Conservation (phyloP, 2,329 filamentous ascomycete species). For the Botrytis byssoidea region DNA sequence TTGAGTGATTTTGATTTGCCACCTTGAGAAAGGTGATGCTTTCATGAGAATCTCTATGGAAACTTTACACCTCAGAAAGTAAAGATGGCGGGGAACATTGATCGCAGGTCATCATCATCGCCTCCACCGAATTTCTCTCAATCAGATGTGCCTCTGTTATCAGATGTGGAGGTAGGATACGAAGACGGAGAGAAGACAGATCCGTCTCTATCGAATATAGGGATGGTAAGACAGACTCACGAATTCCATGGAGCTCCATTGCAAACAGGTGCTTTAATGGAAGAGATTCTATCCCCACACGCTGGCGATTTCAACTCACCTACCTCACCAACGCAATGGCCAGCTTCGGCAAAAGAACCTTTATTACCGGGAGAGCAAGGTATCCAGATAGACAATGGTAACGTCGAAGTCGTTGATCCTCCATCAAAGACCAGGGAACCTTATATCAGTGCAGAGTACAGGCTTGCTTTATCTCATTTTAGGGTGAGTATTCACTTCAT, state of each 20-base stretch:
- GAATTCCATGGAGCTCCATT: background rate
- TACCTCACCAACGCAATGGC: background rate
- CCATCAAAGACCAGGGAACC: background rate
- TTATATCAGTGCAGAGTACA: constrained; percentile 11
- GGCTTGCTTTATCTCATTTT: constrained; percentile 12
- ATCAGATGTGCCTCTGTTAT: constrained; percentile 4
- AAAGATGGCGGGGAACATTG: constrained; percentile 7
- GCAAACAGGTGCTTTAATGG: constrained; percentile 9
- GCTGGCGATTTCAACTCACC: background rate
- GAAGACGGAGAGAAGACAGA: background rate
- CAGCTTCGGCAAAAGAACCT: constrained; percentile 12
- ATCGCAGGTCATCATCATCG: background rate
- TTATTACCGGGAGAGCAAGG: constrained; percentile 4
- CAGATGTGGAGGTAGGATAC: background rate
- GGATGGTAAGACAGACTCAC: background rate
- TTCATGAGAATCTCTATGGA: background rate
- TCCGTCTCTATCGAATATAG: background rate
- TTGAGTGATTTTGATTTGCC: background rate
- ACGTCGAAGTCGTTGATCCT: background rate
- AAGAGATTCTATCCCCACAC: background rate
- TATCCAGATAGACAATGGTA: background rate
- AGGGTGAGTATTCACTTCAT: background rate
- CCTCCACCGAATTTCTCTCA: background rate
- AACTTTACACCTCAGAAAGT: background rate
- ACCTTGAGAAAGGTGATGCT: background rate